Evolutionary conservation across 495 filamentous ascomycete genomes (phyloP), one percentile per base, ranked within the genome.

Genomic region (Tetracladium setigerum): DNA sequence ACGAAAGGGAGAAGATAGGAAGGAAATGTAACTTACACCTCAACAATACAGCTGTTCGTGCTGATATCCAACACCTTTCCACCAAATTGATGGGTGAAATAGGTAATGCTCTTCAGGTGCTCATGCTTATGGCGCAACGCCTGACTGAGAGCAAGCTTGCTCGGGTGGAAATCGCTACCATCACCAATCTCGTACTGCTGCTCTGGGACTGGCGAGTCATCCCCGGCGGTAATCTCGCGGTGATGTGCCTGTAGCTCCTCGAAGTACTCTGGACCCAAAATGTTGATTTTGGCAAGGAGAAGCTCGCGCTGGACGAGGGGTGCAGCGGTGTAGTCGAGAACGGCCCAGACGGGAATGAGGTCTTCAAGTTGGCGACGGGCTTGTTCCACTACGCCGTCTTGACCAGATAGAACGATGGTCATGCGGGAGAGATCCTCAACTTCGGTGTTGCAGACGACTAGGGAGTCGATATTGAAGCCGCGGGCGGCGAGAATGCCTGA

Each of bases 381-480:
- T 70, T 98, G 92, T 74, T 98, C 92, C 13, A 98, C 90, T 16
- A 98, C 92, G 39, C 90, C 92, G 57, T 97, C 90, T 67, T 95
- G 91, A 32, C 92, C 92, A 47, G 86, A 84, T 35, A 98, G 74
- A 46, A 98, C 92, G 54, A 98, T 98, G 33, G 92, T 97, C 92
- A 98, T 98, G 56, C 92, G 89, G 16, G 88, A 95, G 24, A 98
- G 70, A 57, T 98, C 91, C 55, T 88, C 88, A n/a, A 98, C 91
- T 67, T 96, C 92, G 36, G 92, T 98, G 64, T 86, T 89, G 72
- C 92, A 97, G 33, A 98, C 92, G 40, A 98, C 92, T 47, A 98
- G 72, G 46, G 86, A 91, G 77, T 98, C 92, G 62, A 98, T 98
- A 72, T 98, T 98, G 82, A 98, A 98, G 47, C 92, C 92, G 34